A percentile compares a stretch with the other conserved stretches of the same genome.
These are phyloP conservation scores for Paraleonurus japonicus DNA, from an alignment of 257 asterid species.

Conservation along the genomic window DNA sequence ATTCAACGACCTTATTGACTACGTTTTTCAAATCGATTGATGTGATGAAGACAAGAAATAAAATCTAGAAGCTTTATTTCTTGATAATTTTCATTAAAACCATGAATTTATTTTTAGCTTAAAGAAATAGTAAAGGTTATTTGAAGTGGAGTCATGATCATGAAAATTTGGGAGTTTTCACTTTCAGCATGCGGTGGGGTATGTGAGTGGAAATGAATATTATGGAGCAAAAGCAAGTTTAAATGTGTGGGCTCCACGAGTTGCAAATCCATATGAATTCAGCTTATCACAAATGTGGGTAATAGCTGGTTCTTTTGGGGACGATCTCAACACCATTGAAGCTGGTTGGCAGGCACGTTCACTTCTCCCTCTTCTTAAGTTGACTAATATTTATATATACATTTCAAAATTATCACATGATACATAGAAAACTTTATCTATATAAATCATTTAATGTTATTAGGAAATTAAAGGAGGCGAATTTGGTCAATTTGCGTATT, in stretches of 20 bases:
- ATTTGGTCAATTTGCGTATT: too few relatives aligned
- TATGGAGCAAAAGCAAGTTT: conserved; percentile 89
- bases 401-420: too few relatives aligned
- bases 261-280: conserved; percentile 63
- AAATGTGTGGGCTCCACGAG: conserved; percentile 88
- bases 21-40: not conserved
- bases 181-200: conserved; percentile 89
- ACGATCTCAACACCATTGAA: conserved; percentile 91
- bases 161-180: not conserved
- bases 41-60: not conserved
- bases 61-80: not conserved
- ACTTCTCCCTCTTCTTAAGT: too few relatives aligned
- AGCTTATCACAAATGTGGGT: conserved; percentile 92
- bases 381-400: too few relatives aligned
- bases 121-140: not conserved
- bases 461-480: too few relatives aligned
- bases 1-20: not conserved
- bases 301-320: conserved; percentile 70
- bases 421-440: too few relatives aligned
- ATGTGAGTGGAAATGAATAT: conserved; percentile 63
- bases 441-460: too few relatives aligned
- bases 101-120: not conserved
- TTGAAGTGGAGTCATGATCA: not conserved
- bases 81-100: too few relatives aligned
- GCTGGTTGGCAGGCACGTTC: conserved; percentile 89